phyloP scores from a whole-genome alignment of 2,329 filamentous ascomycete genomes.

The Eurotiales sp. region DNA sequence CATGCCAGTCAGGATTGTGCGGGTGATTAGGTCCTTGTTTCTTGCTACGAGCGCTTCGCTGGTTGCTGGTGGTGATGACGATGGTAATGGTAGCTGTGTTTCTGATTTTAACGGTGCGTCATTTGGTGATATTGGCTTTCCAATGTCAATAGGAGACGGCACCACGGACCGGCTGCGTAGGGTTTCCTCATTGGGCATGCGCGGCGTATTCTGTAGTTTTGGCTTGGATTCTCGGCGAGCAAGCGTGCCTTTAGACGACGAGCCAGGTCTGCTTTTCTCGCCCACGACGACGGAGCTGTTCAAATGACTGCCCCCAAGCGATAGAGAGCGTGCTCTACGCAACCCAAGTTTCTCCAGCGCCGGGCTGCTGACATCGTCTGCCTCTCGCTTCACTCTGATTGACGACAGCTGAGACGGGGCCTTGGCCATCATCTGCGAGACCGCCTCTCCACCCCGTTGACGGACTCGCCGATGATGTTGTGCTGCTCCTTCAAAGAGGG shows the following conservation, averaged over 20 bases:
- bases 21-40: constrained; percentile 40
- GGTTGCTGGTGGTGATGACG: constrained; percentile 21
- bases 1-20: constrained; percentile 43
- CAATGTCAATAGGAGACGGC: constrained; percentile 1
- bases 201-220: neutral
- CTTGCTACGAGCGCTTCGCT: constrained; percentile 29
- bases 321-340: constrained; percentile 32
- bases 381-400: constrained; percentile 34
- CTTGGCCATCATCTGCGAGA: constrained; percentile 38
- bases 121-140: constrained; percentile 13
- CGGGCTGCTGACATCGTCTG: constrained; percentile 28
- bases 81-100: neutral
- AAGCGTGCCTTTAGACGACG: constrained; percentile 19
- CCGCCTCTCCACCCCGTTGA: constrained; percentile 36
- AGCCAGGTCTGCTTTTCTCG: constrained; percentile 21
- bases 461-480: constrained; percentile 40
- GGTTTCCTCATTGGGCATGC: constrained; percentile 19
- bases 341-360: constrained; percentile 26
- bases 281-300: constrained; percentile 21
- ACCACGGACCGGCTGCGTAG: constrained; percentile 11
- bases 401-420: constrained; percentile 29
- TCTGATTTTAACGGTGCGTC: constrained; percentile 12
- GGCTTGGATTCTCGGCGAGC: constrained; percentile 4
- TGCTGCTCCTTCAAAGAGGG: constrained; percentile 38
- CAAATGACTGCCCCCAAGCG: constrained; percentile 15